A percentile compares a stretch with the other conserved stretches of the same genome.
These are phyloP conservation scores for Hyparrhenia diplandra DNA, from an alignment of 176 grass and related monocot genomes.

Conservation along the genomic window DNA sequence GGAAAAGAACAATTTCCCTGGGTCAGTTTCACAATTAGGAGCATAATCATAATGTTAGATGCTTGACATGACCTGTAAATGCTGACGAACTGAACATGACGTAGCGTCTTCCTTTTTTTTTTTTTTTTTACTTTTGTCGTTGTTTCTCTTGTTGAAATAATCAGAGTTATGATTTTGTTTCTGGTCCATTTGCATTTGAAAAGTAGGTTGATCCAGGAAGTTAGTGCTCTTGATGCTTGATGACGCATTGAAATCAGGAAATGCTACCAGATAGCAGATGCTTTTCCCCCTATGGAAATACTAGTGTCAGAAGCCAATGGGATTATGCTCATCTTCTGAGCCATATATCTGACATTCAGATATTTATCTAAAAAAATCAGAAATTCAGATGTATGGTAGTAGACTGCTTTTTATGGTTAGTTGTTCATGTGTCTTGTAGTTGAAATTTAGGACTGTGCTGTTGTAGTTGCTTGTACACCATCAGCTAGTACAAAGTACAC, in stretches of 20 bases:
- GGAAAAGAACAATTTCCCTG: neutral
- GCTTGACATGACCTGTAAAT: neutral
- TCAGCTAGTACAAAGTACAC: neutral
- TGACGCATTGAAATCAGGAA: neutral
- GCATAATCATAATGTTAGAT: neutral
- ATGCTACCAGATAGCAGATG: neutral
- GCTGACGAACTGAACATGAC: neutral
- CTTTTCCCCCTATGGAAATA: neutral
- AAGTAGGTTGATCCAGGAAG: neutral
- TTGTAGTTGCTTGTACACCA: neutral
- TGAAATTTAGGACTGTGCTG: neutral
- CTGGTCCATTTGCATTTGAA: neutral
- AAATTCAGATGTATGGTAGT: neutral
- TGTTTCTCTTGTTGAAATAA: neutral
- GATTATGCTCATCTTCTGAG: too few species aligned
- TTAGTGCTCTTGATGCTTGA: constrained; percentile 7
- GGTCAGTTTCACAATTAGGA: neutral
- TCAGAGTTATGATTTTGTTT: neutral
- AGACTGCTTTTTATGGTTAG: neutral
- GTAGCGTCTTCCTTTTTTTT: neutral
- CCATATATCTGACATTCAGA: neutral
- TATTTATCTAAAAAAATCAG: neutral
- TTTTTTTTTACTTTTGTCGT: neutral
- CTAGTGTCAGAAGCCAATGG: neutral
- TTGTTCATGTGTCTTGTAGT: neutral